phyloP scores from a whole-genome alignment of 2,329 filamentous ascomycete species.

The Fusarium drepaniforme region DNA sequence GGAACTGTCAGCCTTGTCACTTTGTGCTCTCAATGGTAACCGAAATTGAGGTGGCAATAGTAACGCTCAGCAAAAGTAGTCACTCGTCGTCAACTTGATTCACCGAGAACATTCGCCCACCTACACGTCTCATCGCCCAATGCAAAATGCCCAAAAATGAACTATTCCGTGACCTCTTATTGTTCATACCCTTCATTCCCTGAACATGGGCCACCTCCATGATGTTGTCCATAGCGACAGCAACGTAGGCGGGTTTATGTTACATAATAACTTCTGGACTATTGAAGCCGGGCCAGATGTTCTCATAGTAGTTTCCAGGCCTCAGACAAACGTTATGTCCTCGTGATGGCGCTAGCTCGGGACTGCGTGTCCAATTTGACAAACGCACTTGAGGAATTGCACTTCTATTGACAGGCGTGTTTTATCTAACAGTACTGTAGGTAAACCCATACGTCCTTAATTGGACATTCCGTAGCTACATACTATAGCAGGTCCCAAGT shows the following conservation, averaged over 20 bases:
- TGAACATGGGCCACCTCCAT: neutral
- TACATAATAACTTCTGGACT: too few relatives aligned
- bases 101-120: neutral
- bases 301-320: neutral
- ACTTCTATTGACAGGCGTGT: too few relatives aligned
- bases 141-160: neutral
- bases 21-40: neutral
- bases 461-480: neutral
- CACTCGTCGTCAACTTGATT: neutral
- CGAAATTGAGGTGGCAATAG: neutral
- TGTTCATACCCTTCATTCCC: neutral
- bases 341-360: neutral
- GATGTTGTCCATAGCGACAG: too few relatives aligned
- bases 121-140: neutral
- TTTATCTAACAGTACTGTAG: rapidly evolving
- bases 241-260: too few relatives aligned
- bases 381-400: neutral
- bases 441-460: neutral
- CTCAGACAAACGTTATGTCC: neutral
- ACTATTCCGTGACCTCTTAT: neutral
- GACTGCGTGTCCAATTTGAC: neutral
- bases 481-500: neutral
- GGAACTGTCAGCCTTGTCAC: neutral
- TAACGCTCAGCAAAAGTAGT: neutral
- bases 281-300: too few relatives aligned